Evolutionary conservation across 2,329 filamentous ascomycete species (phyloP).

Genomic region (Ophiocordyceps camponoti-rufipedis): DNA sequence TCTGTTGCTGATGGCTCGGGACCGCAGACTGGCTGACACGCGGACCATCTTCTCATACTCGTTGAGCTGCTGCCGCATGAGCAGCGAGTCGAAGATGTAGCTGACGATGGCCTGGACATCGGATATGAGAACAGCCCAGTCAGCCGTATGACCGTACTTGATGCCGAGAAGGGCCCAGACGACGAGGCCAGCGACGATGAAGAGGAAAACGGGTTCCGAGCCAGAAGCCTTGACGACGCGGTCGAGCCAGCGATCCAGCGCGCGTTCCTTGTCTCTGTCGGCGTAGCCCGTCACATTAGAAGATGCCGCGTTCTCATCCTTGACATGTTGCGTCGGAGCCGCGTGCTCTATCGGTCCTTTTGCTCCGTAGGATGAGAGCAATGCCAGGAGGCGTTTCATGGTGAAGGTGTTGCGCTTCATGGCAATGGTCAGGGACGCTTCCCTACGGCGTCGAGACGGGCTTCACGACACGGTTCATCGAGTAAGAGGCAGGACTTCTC

Average conservation of each 20-base stretch:
- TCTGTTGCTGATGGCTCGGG: constrained; percentile 13
- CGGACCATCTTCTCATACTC: constrained; percentile 10
- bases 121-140: constrained; percentile 17
- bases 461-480: background rate
- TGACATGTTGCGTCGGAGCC: background rate
- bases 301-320: background rate
- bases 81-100: constrained; percentile 18
- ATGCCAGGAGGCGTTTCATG: background rate
- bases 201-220: constrained; percentile 7
- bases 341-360: constrained; percentile 1
- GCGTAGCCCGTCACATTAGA: constrained; percentile 6
- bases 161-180: constrained; percentile 13
- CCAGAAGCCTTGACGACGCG: constrained; percentile 6
- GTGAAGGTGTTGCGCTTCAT: background rate
- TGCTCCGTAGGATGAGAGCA: background rate
- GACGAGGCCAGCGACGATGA: constrained; percentile 13
- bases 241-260: constrained; percentile 7
- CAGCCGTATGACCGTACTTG: constrained; percentile 12
- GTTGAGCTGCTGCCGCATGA: constrained; percentile 19
- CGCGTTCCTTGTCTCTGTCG: constrained; percentile 2
- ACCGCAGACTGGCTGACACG: constrained; percentile 13
- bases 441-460: background rate
- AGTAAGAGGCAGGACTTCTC: background rate
- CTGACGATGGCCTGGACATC: constrained; percentile 17
- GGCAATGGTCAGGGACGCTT: background rate